A percentile compares a stretch with the other conserved stretches of the same genome.
Evolutionary conservation across 2,329 filamentous ascomycete genomes (phyloP).

Genomic region (Pezicula carpinea): DNA sequence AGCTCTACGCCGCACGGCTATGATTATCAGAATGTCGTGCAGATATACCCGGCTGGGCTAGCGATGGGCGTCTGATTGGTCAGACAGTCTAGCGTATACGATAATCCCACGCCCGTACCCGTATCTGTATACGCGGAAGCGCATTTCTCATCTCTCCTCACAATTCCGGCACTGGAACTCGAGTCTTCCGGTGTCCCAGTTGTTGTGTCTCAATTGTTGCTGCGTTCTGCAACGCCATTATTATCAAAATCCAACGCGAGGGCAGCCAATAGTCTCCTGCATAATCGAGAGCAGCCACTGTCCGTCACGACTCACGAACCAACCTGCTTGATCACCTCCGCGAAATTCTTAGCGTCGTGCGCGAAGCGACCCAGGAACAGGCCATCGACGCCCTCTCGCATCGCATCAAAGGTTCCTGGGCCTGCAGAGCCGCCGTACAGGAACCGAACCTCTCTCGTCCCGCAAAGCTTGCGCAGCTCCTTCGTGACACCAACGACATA

Average conservation of each 20-base stretch:
- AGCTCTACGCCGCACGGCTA: not conserved
- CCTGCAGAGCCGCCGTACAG: constrained; percentile 82
- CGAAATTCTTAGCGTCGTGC: constrained; percentile 69
- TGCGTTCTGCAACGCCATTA: too few species aligned
- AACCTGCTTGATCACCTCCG: constrained; percentile 69
- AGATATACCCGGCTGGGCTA: too few species aligned
- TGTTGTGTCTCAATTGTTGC: too few species aligned
- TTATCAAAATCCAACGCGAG: too few species aligned
- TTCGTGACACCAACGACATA: constrained; percentile 62
- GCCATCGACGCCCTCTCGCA: constrained; percentile 70
- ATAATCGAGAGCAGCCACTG: not conserved
- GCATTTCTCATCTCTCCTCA: not conserved
- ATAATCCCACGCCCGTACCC: not conserved
- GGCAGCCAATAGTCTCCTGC: too few species aligned
- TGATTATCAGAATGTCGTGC: not conserved
- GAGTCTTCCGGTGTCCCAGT: too few species aligned
- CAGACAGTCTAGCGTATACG: too few species aligned
- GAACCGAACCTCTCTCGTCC: constrained; percentile 61
- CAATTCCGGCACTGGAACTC: not conserved
- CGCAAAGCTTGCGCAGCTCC: constrained; percentile 41
- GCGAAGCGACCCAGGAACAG: constrained; percentile 79
- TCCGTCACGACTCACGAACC: constrained; percentile 17
- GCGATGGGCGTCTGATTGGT: too few species aligned
- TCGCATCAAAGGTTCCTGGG: constrained; percentile 65
- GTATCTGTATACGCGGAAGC: too few species aligned